A percentile compares a stretch with the other conserved stretches of the same genome.
phyloP scores from a whole-genome alignment of 1,284 basidiomycete species.

The Fomes fomentarius region DNA sequence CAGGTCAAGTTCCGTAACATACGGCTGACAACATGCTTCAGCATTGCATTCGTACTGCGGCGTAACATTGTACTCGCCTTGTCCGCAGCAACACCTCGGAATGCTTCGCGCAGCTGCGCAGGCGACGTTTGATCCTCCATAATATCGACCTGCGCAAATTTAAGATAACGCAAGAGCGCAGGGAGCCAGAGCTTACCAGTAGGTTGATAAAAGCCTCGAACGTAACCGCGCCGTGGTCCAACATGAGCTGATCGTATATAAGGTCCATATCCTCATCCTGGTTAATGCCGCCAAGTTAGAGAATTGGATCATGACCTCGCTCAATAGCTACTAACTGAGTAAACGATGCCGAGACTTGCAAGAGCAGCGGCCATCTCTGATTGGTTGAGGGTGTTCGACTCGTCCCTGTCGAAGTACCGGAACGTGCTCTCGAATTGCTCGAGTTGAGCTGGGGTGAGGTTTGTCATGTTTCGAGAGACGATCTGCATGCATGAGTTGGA shows the following conservation, averaged over 20 bases:
- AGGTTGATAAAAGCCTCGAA: slow-evolving; percentile 97
- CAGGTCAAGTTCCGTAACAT: slow-evolving; percentile 93
- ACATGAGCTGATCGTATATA: slow-evolving; percentile 84
- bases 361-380: slow-evolving; percentile 92
- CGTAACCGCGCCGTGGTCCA: slow-evolving; percentile 86
- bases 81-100: slow-evolving; percentile 89
- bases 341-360: slow-evolving; percentile 93
- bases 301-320: no score
- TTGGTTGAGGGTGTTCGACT: slow-evolving; percentile 84
- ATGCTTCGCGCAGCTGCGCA: slow-evolving; percentile 91
- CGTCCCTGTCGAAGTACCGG: slow-evolving; percentile 95
- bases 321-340: slow-evolving; percentile 66
- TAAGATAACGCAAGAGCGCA: background rate
- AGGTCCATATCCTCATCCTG: slow-evolving; percentile 87
- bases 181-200: slow-evolving; percentile 55
- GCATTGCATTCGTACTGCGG: background rate
- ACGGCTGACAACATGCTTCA: slow-evolving; percentile 59
- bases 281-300: no score
- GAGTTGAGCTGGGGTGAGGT: slow-evolving; percentile 92
- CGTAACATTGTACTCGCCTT: slow-evolving; percentile 58
- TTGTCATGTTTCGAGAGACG: slow-evolving; percentile 89
- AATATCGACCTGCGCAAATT: slow-evolving; percentile 76
- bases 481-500: slow-evolving; percentile 45
- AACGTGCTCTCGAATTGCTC: slow-evolving; percentile 98
- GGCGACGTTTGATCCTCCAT: slow-evolving; percentile 94